Evolutionary conservation across 345 rosid species (phyloP).

Genomic region (Capsella bursapastoris): DNA sequence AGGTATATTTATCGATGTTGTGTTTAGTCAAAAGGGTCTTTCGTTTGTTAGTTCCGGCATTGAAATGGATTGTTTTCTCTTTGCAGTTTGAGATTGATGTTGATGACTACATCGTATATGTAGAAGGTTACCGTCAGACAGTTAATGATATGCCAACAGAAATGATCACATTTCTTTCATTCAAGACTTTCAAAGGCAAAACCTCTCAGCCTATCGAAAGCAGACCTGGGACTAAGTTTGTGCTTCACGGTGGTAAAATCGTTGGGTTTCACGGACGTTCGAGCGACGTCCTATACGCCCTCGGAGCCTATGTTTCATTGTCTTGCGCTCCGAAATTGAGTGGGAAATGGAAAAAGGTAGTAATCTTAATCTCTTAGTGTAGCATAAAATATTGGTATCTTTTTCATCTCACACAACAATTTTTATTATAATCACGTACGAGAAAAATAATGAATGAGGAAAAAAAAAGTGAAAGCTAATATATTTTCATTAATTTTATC

Average conservation of each 20-base stretch:
- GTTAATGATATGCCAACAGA: background rate
- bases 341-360: conserved; percentile 40
- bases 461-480: background rate
- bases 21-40: background rate
- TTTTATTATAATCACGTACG: background rate
- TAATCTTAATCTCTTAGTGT: background rate
- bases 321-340: conserved; percentile 3
- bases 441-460: background rate
- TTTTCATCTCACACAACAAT: too few relatives aligned
- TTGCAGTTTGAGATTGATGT: conserved; percentile 39
- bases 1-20: conserved; percentile 7
- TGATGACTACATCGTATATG: conserved; percentile 38
- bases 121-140: conserved; percentile 34
- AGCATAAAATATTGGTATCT: too few relatives aligned
- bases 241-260: conserved; percentile 42
- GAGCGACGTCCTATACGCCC: conserved; percentile 17
- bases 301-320: conserved; percentile 30
- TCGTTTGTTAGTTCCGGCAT: background rate
- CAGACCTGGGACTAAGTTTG: conserved; percentile 16
- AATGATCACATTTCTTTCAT: conserved; percentile 22
- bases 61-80: background rate
- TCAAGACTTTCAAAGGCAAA: conserved; percentile 35
- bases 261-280: conserved; percentile 43
- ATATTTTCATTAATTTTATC: background rate
- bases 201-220: background rate